Evolutionary conservation across 805 yeast species (phyloP).

Genomic region (Metschnikowia reukaufii): DNA sequence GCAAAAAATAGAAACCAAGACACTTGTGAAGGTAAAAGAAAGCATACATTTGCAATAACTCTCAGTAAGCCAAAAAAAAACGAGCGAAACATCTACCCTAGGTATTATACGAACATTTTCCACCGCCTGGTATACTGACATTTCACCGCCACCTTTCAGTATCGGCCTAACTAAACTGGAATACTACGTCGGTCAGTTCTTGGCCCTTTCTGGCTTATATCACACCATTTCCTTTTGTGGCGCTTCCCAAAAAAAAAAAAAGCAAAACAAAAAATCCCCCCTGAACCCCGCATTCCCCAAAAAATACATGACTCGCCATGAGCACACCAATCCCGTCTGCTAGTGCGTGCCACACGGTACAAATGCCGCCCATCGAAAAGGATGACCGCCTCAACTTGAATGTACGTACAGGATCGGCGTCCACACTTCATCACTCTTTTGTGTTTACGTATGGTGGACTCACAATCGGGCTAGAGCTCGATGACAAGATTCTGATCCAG

Average conservation of each 20-base stretch:
- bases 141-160: too few species aligned
- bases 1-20: too few species aligned
- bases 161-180: too few species aligned
- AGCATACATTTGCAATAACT: too few species aligned
- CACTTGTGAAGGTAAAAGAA: too few species aligned
- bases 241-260: neutral
- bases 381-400: conserved; percentile 57
- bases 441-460: conserved; percentile 70
- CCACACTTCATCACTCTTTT: conserved; percentile 56
- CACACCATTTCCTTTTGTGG: neutral
- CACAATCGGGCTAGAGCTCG: conserved; percentile 53
- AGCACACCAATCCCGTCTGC: conserved; percentile 64
- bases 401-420: conserved; percentile 68
- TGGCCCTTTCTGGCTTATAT: too few species aligned
- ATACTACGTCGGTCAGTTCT: too few species aligned
- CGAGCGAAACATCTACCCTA: too few species aligned
- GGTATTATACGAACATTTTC: too few species aligned
- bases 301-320: conserved; percentile 36
- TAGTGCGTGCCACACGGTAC: conserved; percentile 56
- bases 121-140: too few species aligned
- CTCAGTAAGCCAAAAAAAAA: too few species aligned
- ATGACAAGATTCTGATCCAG: conserved; percentile 34
- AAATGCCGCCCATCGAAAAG: conserved; percentile 52
- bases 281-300: neutral
- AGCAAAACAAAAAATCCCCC: neutral